A percentile compares a stretch with the other conserved stretches of the same genome.
These are phyloP conservation scores for Lachnellula occidentalis DNA, from an alignment of 2,329 filamentous ascomycete genomes.

Conservation along the genomic window DNA sequence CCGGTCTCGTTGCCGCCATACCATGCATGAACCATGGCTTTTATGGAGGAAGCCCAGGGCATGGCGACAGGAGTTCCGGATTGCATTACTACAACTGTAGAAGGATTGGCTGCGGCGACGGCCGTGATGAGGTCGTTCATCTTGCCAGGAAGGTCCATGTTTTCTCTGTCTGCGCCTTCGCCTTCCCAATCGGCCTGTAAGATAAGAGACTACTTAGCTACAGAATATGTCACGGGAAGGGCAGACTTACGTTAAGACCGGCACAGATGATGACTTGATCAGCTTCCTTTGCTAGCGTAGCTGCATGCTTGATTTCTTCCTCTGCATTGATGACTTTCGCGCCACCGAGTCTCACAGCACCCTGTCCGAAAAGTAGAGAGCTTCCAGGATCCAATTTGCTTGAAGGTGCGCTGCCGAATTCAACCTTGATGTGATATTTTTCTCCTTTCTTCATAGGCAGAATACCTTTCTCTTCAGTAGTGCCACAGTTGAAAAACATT, in stretches of 20 bases:
- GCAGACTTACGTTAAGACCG: conserved; percentile 55
- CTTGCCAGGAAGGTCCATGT: conserved; percentile 69
- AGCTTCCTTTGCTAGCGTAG: conserved; percentile 59
- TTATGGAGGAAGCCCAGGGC: conserved; percentile 55
- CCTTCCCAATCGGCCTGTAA: conserved; percentile 65
- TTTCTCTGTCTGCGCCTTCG: conserved; percentile 71
- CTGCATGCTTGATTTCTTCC: conserved; percentile 60
- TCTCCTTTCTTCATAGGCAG: conserved; percentile 27
- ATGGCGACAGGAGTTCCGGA: conserved; percentile 70
- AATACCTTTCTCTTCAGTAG: conserved; percentile 30
- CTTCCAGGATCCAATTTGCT: conserved; percentile 47
- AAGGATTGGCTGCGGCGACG: conserved; percentile 61
- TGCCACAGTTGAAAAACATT: conserved; percentile 31
- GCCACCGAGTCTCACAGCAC: conserved; percentile 58
- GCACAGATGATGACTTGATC: conserved; percentile 76
- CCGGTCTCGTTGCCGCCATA: conserved; percentile 85
- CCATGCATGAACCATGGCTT: conserved; percentile 69
- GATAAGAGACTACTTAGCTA: background rate
- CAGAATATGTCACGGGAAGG: background rate
- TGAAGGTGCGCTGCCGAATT: conserved; percentile 53
- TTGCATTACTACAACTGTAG: conserved; percentile 69
- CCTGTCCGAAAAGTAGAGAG: conserved; percentile 48
- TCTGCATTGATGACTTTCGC: conserved; percentile 52
- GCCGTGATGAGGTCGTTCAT: conserved; percentile 65
- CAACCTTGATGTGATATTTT: conserved; percentile 29